These are phyloP conservation scores for Aspergillus eucalypticola DNA, from an alignment of 2,329 filamentous ascomycete species.

Conservation along the genomic window DNA sequence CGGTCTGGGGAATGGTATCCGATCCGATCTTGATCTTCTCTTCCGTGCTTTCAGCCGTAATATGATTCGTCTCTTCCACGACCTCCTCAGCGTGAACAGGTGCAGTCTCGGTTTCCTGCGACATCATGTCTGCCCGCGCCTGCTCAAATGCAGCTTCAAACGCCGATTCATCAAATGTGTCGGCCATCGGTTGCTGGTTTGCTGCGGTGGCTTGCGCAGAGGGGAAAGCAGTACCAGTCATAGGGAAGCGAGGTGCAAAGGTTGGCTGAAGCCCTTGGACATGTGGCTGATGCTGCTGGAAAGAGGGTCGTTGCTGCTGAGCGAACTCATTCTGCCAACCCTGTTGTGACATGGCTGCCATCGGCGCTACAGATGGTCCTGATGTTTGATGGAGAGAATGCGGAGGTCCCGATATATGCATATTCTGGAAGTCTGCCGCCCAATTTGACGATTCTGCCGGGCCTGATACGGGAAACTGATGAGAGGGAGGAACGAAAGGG, in stretches of 20 bases:
- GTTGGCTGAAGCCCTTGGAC: constrained; percentile 31
- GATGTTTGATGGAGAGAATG: constrained; percentile 52
- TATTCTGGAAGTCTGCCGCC: constrained; percentile 50
- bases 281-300: constrained; percentile 25
- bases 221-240: constrained; percentile 24
- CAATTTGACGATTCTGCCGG: constrained; percentile 35
- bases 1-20: constrained; percentile 42
- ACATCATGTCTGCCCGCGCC: constrained; percentile 40
- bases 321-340: constrained; percentile 66
- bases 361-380: constrained; percentile 42
- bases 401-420: constrained; percentile 42
- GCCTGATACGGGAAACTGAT: constrained; percentile 26
- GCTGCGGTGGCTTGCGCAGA: constrained; percentile 27
- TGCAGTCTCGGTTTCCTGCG: constrained; percentile 23
- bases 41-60: constrained; percentile 6
- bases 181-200: constrained; percentile 26
- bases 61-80: constrained; percentile 11
- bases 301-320: constrained; percentile 37
- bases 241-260: constrained; percentile 29
- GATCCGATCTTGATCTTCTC: constrained; percentile 45
- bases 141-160: constrained; percentile 50
- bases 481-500: constrained; percentile 27
- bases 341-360: constrained; percentile 30
- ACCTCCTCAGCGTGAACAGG: constrained; percentile 17
- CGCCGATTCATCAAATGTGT: constrained; percentile 47